A percentile compares a stretch with the other conserved stretches of the same genome.
Evolutionary conservation across 495 filamentous ascomycete species (phyloP).

Genomic region (Platismatia glauca): DNA sequence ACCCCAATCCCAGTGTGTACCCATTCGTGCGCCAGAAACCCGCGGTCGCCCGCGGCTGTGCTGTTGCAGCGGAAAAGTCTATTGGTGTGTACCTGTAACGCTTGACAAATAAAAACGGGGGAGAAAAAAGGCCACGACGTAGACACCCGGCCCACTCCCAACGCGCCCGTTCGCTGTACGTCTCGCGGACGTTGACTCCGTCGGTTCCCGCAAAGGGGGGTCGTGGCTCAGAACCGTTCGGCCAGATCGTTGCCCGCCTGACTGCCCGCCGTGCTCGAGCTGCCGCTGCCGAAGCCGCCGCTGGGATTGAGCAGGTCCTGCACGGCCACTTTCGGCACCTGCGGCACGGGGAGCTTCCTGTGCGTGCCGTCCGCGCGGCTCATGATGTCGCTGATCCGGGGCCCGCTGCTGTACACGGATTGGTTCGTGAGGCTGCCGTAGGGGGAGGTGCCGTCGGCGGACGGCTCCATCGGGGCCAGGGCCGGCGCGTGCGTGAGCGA

Average conservation of each 20-base stretch:
- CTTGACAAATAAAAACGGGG: background rate
- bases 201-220: background rate
- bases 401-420: slow-evolving; percentile 45
- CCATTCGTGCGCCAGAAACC: background rate
- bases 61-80: background rate
- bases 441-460: slow-evolving; percentile 47
- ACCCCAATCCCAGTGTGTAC: background rate
- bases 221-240: slow-evolving; percentile 18
- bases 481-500: slow-evolving; percentile 83
- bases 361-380: slow-evolving; percentile 76
- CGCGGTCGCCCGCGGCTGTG: background rate
- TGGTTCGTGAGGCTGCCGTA: slow-evolving; percentile 49
- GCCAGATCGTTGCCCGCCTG: slow-evolving; percentile 32
- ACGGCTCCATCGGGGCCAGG: slow-evolving; percentile 84
- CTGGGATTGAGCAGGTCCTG: slow-evolving; percentile 70
- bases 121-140: background rate
- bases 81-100: background rate
- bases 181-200: background rate
- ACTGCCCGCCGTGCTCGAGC: slow-evolving; percentile 41
- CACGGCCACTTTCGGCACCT: slow-evolving; percentile 78
- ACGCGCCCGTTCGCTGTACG: background rate
- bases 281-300: slow-evolving; percentile 51
- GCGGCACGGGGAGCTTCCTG: slow-evolving; percentile 87
- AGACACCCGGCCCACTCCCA: background rate
- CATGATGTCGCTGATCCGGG: slow-evolving; percentile 88